A percentile compares a stretch with the other conserved stretches of the same genome.
Conservation (phyloP, 805 yeast species). For the Sugiyamaella lignohabitans region DNA sequence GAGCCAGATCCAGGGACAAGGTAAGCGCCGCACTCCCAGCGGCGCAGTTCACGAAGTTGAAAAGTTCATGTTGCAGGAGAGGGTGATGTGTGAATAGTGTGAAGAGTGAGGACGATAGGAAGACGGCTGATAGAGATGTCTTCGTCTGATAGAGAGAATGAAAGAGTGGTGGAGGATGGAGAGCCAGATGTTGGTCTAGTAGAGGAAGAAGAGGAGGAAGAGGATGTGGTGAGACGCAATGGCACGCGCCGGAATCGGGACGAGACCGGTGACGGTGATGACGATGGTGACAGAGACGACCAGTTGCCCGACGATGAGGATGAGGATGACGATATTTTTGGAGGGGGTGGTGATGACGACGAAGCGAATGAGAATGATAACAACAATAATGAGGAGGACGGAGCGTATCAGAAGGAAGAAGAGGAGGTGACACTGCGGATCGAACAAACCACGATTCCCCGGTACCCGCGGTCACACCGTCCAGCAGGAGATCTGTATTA, state of each 20-base stretch:
- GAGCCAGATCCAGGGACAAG: too few relatives aligned
- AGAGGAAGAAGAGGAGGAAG: constrained; percentile 7
- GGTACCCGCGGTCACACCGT: constrained; percentile 27
- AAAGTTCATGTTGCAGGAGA: too few relatives aligned
- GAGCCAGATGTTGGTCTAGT: constrained; percentile 23
- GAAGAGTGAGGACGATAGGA: too few relatives aligned
- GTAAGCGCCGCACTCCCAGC: too few relatives aligned
- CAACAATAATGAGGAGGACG: constrained; percentile 1
- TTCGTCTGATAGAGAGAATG: not conserved
- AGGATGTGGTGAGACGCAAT: not conserved
- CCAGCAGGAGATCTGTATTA: constrained; percentile 33
- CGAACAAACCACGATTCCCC: constrained; percentile 29
- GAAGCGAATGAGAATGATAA: constrained; percentile 7
- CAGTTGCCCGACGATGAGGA: constrained; percentile 7
- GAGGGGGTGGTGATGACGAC: constrained; percentile 13
- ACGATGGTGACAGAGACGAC: constrained; percentile 5
- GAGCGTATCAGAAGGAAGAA: constrained; percentile 7
- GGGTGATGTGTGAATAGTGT: too few relatives aligned
- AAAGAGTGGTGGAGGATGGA: constrained; percentile 6
- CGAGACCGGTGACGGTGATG: not conserved
- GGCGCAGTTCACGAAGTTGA: too few relatives aligned
- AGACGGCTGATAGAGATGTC: too few relatives aligned
- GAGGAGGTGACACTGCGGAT: constrained; percentile 12
- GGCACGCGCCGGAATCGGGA: not conserved
- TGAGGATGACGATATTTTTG: constrained; percentile 18